These are phyloP conservation scores for Exophiala oligosperma DNA, from an alignment of 2,329 filamentous ascomycete species.

Conservation along the genomic window DNA sequence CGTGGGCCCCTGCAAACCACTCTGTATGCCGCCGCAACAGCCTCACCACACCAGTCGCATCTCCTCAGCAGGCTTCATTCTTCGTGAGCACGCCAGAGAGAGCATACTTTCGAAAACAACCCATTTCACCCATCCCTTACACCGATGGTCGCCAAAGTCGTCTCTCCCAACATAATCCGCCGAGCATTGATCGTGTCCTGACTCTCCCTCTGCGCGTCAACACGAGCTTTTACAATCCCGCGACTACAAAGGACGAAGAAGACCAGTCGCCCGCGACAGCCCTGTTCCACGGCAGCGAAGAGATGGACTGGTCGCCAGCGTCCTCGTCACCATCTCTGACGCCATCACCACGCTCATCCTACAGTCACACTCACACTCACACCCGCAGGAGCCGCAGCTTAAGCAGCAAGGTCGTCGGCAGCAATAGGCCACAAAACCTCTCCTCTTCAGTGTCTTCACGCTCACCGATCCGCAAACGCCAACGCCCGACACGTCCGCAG, in stretches of 20 bases:
- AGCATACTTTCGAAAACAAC: conserved; percentile 8
- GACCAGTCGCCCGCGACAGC: neutral
- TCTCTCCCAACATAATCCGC: conserved; percentile 16
- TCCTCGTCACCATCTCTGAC: neutral
- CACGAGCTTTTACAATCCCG: conserved; percentile 8
- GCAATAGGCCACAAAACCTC: too few species aligned
- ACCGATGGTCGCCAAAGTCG: conserved; percentile 23
- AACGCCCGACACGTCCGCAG: conserved; percentile 2
- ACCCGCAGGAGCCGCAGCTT: too few species aligned
- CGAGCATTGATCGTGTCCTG: conserved; percentile 8
- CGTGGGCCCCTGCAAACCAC: conserved; percentile 3
- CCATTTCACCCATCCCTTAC: neutral
- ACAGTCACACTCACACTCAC: too few species aligned
- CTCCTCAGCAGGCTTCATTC: conserved; percentile 8
- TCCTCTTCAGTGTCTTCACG: neutral
- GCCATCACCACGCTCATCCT: too few species aligned
- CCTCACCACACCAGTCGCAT: conserved; percentile 13
- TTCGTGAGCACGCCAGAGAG: conserved; percentile 3
- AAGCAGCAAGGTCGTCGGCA: too few species aligned
- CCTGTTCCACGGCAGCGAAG: conserved; percentile 1
- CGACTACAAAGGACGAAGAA: neutral
- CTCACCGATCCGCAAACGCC: conserved; percentile 21
- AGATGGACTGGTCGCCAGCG: conserved; percentile 10
- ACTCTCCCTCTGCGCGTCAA: conserved; percentile 23
- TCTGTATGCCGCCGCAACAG: conserved; percentile 18